These are phyloP conservation scores for Aschersonia sp. DNA, from an alignment of 2,329 filamentous ascomycete species.

Conservation along the genomic window DNA sequence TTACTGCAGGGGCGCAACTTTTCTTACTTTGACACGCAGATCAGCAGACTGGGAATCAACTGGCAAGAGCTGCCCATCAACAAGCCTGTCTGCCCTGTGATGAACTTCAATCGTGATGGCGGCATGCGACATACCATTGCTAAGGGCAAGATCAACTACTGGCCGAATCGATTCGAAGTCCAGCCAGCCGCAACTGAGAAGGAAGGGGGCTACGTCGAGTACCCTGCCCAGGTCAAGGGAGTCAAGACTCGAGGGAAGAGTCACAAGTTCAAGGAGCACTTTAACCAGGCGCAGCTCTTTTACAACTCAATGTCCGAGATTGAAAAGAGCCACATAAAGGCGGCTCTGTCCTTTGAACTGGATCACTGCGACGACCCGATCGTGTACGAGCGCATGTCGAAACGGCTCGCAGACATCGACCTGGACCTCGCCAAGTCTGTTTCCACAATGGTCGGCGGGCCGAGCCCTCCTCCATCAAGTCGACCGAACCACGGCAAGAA, in stretches of 20 bases:
- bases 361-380: constrained; percentile 70
- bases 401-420: constrained; percentile 59
- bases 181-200: constrained; percentile 48
- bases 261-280: constrained; percentile 65
- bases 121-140: constrained; percentile 4
- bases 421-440: constrained; percentile 53
- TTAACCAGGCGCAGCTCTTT: constrained; percentile 67
- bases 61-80: constrained; percentile 70
- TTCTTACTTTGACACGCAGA: constrained; percentile 44
- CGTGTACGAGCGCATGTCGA: constrained; percentile 57
- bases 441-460: constrained; percentile 54
- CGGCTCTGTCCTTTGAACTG: constrained; percentile 61
- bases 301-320: constrained; percentile 59
- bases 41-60: constrained; percentile 50
- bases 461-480: constrained; percentile 36
- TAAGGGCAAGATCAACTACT: constrained; percentile 5
- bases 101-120: constrained; percentile 59
- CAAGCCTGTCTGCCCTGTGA: constrained; percentile 56
- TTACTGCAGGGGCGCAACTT: constrained; percentile 61
- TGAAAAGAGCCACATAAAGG: constrained; percentile 58
- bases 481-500: constrained; percentile 50
- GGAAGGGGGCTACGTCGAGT: constrained; percentile 57
- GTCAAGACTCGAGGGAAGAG: constrained; percentile 57
- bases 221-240: constrained; percentile 45
- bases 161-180: constrained; percentile 26